Base-by-base conservation (phyloP, 2,329 filamentous ascomycete species). In the Neofusicoccum sp. region DNA sequence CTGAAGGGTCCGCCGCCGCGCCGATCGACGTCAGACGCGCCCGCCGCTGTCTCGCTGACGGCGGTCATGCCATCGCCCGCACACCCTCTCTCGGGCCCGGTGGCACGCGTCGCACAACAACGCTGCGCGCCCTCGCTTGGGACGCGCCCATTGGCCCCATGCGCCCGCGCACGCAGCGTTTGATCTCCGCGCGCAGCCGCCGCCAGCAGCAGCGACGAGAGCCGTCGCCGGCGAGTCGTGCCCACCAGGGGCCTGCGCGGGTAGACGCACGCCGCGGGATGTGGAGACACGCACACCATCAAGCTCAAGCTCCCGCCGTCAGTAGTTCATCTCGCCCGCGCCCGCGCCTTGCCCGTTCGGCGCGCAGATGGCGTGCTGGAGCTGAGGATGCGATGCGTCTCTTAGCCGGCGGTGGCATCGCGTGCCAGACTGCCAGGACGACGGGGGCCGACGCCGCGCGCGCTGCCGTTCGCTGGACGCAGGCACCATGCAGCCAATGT, bases 1-100 rank as follows among this genome's bases (percentile, higher is more conserved):
- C 51, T 43, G 26, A 43, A 56, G 51, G 51, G 51, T 56, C 51
- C 38, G 51, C 38, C 16, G 14, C 26, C 51, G 51, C 51, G 36
- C 36, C n/a, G 51, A 56, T 56, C 51, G 51, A 56, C 51, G 51
- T 56, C 51, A 56, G 51, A 56, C 51, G 51, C 26, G 51, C 51
- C 51, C 51, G 30, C 28, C 51, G 41, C 43, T 56, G 51, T 56
- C 51, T 56, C 16, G 51, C 36, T 56, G 51, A 56, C 49, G 49
- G n/a, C 51, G 51, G 51, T 56, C 51, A 56, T 56, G 51, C 38
- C 51, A 56, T 43, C 26, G 28, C 51, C 28, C 26, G 48, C 48
- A n/a, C 48, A 30, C 48, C 36, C 48, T 53, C 51, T 56, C 51
- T 56, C 51, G 51, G 36, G 36, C 51, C 12, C 36, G 20, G 51